These are phyloP conservation scores for Podospora tetraspora DNA, from an alignment of 495 filamentous ascomycete species.

Conservation along the genomic window DNA sequence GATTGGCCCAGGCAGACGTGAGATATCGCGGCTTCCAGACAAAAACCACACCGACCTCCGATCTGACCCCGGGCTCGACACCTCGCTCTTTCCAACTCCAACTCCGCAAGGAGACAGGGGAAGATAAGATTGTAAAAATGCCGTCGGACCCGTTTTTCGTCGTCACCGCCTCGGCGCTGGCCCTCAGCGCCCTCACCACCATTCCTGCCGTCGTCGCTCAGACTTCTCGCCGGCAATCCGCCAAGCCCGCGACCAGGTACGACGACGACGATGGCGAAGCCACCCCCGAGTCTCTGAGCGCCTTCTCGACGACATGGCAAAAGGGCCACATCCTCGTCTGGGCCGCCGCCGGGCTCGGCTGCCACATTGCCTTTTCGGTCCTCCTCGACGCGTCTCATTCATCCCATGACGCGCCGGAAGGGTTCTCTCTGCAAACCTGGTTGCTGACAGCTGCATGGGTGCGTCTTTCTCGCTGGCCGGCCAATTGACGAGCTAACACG, in stretches of 20 bases:
- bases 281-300: conserved; percentile 44
- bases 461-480: conserved; percentile 14
- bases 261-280: conserved; percentile 55
- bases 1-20: neutral
- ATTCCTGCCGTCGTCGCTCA: conserved; percentile 1
- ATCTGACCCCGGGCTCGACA: neutral
- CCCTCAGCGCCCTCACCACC: conserved; percentile 1
- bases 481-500: conserved; percentile 16
- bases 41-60: neutral
- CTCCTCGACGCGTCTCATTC: conserved; percentile 24
- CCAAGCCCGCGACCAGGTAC: conserved; percentile 31
- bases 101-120: neutral
- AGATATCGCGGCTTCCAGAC: neutral
- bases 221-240: neutral
- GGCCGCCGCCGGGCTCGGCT: conserved; percentile 37
- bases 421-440: conserved; percentile 35
- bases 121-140: neutral
- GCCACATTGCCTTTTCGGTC: conserved; percentile 40
- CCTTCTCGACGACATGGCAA: conserved; percentile 42
- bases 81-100: neutral
- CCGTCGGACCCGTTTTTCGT: neutral
- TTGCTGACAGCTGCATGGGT: conserved; percentile 40
- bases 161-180: conserved; percentile 1
- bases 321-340: conserved; percentile 39
- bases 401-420: neutral